These are phyloP conservation scores for Flaveria sonorensis DNA, from an alignment of 129 eudicot genomes.

Conservation along the genomic window DNA sequence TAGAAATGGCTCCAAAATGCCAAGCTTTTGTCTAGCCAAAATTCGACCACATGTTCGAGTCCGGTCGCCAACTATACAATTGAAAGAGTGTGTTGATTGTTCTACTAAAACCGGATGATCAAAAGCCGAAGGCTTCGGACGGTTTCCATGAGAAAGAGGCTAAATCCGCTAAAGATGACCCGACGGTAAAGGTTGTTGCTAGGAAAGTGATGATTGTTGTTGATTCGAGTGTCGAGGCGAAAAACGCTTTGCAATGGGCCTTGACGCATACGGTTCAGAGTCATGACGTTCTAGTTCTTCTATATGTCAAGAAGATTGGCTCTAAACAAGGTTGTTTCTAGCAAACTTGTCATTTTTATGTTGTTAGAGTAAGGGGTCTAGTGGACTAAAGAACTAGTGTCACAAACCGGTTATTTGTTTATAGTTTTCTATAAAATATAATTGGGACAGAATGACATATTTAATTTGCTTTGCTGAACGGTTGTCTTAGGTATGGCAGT, in stretches of 20 bases:
- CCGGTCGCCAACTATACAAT: slow-evolving; percentile 63
- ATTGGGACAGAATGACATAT: not conserved
- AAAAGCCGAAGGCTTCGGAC: not conserved
- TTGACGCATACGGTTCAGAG: slow-evolving; percentile 72
- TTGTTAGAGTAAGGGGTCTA: not conserved
- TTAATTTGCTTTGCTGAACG: not conserved
- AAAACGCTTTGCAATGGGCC: slow-evolving; percentile 81
- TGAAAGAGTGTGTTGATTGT: slow-evolving; percentile 25
- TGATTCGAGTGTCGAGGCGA: slow-evolving; percentile 71
- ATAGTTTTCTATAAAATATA: not conserved
- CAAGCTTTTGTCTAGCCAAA: slow-evolving; percentile 61
- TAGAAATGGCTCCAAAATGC: slow-evolving; percentile 52
- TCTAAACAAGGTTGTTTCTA: slow-evolving; percentile 51
- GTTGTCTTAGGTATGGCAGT: not conserved
- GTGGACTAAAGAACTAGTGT: not conserved
- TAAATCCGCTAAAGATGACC: slow-evolving; percentile 20
- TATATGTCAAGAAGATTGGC: slow-evolving; percentile 57
- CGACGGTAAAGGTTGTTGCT: slow-evolving; percentile 23
- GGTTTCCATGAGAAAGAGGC: slow-evolving; percentile 18
- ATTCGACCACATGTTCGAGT: slow-evolving; percentile 76
- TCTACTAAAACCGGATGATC: slow-evolving; percentile 19
- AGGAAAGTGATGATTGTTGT: slow-evolving; percentile 82
- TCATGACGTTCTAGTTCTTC: slow-evolving; percentile 62
- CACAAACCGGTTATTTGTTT: not conserved
- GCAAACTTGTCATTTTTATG: not conserved